Base-by-base conservation (phyloP, 495 filamentous ascomycete species). In the Lasiosphaeria ovina region DNA sequence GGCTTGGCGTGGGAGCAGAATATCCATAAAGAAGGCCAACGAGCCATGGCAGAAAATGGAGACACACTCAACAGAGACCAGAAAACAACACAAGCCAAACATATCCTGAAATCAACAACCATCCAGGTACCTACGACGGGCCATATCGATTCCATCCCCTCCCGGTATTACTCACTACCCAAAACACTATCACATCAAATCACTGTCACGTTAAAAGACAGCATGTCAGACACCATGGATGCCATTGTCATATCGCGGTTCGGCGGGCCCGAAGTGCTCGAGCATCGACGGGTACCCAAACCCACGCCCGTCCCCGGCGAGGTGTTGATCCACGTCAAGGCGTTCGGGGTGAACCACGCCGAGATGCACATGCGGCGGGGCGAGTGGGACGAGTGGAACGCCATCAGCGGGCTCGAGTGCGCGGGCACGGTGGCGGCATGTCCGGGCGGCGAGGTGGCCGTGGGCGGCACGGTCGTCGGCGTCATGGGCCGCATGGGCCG, bases 361-460 rank as follows among this genome's bases (percentile, higher is more conserved):
- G 77, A 82, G 62, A 77, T 76, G 71, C 75, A 79, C 66, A 78
- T 80, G 78, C 76, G 79, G 35, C 70, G 69, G 54, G 78, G 79
- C n/a, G 77, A 82, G 68, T 81, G 78, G 78, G 74, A 67, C 57
- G 78, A 79, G 51, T 76, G 65, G 61, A 72, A 71, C 51, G 74
- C 74, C 16, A 72, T 81, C 52, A 75, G 63, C 44, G 78, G 78
- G 3, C 62, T 80, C 33, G 79, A 82, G 61, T 81, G 78, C 61
- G 78, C 79, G 49, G 79, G 78, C 11, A 67, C 68, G 44, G 69
- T 81, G 17, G 67, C 64, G 3, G 59, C 66, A 32, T 80, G 74
- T 55, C 75, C 77, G 3, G 64, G 64, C 12, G 68, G 68, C 17
- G 71, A 76, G 42, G 64, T 79, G 42, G 35, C 60, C 16, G 34